Base-by-base conservation (phyloP, 495 filamentous ascomycete genomes). In the Apiosordaria backusii region DNA sequence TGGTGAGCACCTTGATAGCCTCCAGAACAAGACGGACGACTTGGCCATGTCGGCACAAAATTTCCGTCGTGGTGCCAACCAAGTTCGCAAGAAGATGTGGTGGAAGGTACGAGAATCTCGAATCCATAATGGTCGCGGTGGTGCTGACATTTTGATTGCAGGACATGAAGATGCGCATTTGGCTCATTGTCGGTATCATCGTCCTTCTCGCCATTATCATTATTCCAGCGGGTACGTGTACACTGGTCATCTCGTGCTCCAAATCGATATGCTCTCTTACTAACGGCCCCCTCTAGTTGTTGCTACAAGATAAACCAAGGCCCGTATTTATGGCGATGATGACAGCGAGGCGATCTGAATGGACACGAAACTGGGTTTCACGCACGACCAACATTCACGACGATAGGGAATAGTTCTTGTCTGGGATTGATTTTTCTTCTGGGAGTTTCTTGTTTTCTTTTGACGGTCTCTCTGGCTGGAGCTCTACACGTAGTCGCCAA, bases 101-200 rank as follows among this genome's bases (percentile, higher is more conserved):
- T 85, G 82, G 82, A 85, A 85, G 72, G 77, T 77, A 68, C 63
- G 73, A 61, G 40, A 2, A 6, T 13, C 10, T 45, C 35, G 16
- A 13, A 15, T 18, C 35, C 16, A 15, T 13, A 45, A 1, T 45
- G 9, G 29, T 35, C 26, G 0, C 25, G 3, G 16, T 18, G 23
- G 13, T 21, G n/a, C 22, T 68, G 26, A 53, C 65, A 21, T 1
- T 45, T 21, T 53, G 22, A 22, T 45, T 35, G 21, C 55, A 76
- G 86, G 94, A 99, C 78, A 97, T 98, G 92, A 97, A 97, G 86
- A 99, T 98, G 95, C 88, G 94, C 73, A 95, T 97, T 81, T 98
- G 93, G 78, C 82, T 99, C 72, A 90, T 92, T 66, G 83, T 89
- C 64, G 94, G 91, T 66, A 89, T 98, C 78, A 89, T 97, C 72